Base-by-base conservation (phyloP, 495 filamentous ascomycete species). In the Trichoderma erinaceum region DNA sequence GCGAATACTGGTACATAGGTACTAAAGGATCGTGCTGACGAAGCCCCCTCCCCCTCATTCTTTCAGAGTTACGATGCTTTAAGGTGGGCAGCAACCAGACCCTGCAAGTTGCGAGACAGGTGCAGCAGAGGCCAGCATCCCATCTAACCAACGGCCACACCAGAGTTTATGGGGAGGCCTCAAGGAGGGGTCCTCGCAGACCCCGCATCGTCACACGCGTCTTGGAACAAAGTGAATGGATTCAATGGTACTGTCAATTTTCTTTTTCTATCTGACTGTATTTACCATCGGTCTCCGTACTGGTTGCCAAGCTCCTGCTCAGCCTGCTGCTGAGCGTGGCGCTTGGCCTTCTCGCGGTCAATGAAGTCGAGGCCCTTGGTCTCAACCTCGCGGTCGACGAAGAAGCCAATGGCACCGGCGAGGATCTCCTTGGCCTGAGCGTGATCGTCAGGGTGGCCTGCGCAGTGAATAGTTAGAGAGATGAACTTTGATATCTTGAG, bases 301-400 rank as follows among this genome's bases (percentile, higher is more conserved):
- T 89, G 83, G 46, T 82, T 64, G 58, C 86, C 79, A 71, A 90
- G 90, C 79, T 91, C 77, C 41, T 83, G 66, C 78, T 89, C 77
- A 44, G 85, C 86, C 71, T 88, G 86, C 80, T 85, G 70, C 79
- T 86, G 84, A 64, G 90, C 90, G 67, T 90, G 82, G 67, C 83
- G 81, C 73, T 88, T 87, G 65, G 89, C 87, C 73, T 81, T 78
- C 80, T 90, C 83, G 58, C 81, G 79, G 78, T 94, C 90, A 68
- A 86, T 75, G 72, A 80, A 84, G 76, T 92, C 87, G 69, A 89
- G 81, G 35, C 90, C 90, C 84, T 91, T 92, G 74, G 86, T 90
- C 85, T 93, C 89, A 73, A 84, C 81, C 41, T 93, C 81, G 79
- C 88, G 91, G 82, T 96, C 91, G 68, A 92, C 83, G 78, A 93